Evolutionary conservation across 352 stramenopile genomes (phyloP).

Genomic region (Phytophthora crassamura): DNA sequence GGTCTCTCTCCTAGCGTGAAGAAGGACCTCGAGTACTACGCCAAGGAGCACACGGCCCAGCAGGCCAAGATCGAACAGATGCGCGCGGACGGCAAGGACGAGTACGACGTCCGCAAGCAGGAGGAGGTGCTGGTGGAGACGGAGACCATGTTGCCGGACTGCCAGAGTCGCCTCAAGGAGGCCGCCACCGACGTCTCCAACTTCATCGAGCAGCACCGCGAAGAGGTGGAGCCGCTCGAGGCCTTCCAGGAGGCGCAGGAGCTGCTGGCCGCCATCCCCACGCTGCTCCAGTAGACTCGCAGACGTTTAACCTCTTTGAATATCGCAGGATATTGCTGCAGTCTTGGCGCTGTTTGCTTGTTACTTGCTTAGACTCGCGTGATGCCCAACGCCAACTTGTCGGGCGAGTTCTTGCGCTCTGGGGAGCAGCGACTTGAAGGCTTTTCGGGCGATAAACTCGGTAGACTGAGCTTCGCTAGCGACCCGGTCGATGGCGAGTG

Average conservation of each 20-base stretch:
- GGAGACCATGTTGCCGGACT: constrained; percentile 84
- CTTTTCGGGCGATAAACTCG: constrained; percentile 69
- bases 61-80: constrained; percentile 68
- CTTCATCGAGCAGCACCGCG: constrained; percentile 52
- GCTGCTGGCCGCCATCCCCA: constrained; percentile 52
- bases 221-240: constrained; percentile 49
- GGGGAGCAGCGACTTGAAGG: constrained; percentile 43
- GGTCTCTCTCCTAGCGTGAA: constrained; percentile 53
- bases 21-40: constrained; percentile 87
- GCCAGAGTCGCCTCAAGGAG: constrained; percentile 69
- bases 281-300: constrained; percentile 42
- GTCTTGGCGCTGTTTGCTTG: neutral
- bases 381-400: constrained; percentile 31
- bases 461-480: constrained; percentile 48
- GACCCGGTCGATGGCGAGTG: constrained; percentile 10
- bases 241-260: constrained; percentile 52
- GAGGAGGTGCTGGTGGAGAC: constrained; percentile 84
- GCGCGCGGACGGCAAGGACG: constrained; percentile 61
- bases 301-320: neutral
- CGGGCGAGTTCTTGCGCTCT: constrained; percentile 31
- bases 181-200: constrained; percentile 57
- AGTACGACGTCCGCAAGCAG: constrained; percentile 84
- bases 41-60: constrained; percentile 71
- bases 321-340: neutral
- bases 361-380: constrained; percentile 12